A percentile compares a stretch with the other conserved stretches of the same genome.
Conservation (phyloP, 257 asterid genomes). For the Ilex asprella region DNA sequence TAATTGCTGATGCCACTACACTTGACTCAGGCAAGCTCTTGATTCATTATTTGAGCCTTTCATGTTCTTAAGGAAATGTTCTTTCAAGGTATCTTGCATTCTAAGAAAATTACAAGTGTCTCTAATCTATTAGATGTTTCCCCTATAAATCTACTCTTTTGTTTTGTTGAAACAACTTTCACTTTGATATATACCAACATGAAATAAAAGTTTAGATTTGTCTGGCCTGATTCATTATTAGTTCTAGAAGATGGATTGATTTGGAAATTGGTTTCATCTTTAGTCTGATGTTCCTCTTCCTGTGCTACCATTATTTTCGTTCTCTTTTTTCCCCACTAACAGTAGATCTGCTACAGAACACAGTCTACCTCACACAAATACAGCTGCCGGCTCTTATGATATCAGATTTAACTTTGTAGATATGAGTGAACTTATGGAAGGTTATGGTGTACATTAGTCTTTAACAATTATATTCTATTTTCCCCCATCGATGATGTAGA, state of each 20-base stretch:
- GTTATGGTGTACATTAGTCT: not conserved
- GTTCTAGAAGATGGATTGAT: no score
- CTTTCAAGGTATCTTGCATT: not conserved
- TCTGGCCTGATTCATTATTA: no score
- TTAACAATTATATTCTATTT: not conserved
- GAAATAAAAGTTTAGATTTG: not conserved
- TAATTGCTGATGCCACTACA: slow-evolving; percentile 97
- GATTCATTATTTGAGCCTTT: slow-evolving; percentile 5
- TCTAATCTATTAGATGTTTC: not conserved
- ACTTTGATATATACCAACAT: not conserved
- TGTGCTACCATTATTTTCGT: no score
- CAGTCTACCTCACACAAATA: no score
- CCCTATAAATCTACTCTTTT: not conserved
- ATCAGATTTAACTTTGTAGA: no score
- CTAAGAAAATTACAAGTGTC: not conserved
- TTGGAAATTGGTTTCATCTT: no score
- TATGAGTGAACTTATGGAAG: not conserved
- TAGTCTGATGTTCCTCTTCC: no score
- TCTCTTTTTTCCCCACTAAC: no score
- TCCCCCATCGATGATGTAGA: not conserved
- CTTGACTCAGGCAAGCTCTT: slow-evolving; percentile 84
- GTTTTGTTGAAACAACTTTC: not conserved
- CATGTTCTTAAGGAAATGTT: no score
- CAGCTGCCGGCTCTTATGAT: no score
- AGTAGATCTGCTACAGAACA: no score